These are phyloP conservation scores for Arachnomyces sp. DNA, from an alignment of 2,329 filamentous ascomycete genomes.

Conservation along the genomic window DNA sequence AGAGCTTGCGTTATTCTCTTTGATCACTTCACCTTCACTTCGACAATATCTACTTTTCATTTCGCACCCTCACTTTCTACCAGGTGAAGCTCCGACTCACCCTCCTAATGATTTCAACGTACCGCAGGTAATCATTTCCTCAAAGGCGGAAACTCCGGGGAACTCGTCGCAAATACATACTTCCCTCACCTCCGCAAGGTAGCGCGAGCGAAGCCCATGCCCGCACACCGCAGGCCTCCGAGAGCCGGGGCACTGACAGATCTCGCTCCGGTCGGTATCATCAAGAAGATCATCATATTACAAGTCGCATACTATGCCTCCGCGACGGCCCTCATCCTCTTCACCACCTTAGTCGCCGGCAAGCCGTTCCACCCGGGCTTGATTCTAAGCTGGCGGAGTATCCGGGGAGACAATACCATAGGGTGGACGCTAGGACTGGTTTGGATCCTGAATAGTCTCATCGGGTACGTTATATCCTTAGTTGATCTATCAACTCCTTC, in stretches of 20 bases:
- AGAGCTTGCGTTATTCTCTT: not conserved
- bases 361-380: slow-evolving; percentile 51
- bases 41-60: not conserved
- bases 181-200: slow-evolving; percentile 55
- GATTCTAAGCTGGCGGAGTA: slow-evolving; percentile 55
- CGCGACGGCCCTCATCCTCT: slow-evolving; percentile 56
- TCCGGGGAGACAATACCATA: slow-evolving; percentile 60
- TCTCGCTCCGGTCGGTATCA: slow-evolving; percentile 59
- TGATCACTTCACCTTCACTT: too few relatives aligned
- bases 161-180: slow-evolving; percentile 23
- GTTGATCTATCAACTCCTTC: slow-evolving; percentile 2
- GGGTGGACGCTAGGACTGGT: slow-evolving; percentile 63
- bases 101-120: not conserved
- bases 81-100: not conserved
- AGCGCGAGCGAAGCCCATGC: slow-evolving; percentile 58
- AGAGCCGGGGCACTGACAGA: slow-evolving; percentile 60
- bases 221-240: slow-evolving; percentile 53
- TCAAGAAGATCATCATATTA: slow-evolving; percentile 58
- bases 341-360: slow-evolving; percentile 60
- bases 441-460: slow-evolving; percentile 59
- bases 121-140: not conserved
- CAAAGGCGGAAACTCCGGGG: too few relatives aligned
- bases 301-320: slow-evolving; percentile 59
- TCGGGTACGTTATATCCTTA: slow-evolving; percentile 48
- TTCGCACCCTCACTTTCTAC: not conserved